These are phyloP conservation scores for Lactuca sativa DNA, from an alignment of 129 eudicot genomes.

Conservation along the genomic window DNA sequence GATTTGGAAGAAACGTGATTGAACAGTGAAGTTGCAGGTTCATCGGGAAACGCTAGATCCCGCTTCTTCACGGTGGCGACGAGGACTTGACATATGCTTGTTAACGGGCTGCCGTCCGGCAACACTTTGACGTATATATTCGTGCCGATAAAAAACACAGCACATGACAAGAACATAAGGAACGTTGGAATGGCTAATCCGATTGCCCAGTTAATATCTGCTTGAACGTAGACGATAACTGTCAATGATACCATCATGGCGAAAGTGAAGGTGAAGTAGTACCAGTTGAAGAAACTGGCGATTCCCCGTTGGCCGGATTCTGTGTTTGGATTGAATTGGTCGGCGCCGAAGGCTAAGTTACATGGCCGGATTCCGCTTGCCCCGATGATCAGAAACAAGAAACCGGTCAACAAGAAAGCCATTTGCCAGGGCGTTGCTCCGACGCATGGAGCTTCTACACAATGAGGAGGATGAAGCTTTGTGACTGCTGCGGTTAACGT, in stretches of 20 bases:
- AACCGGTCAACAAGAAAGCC: constrained; percentile 38
- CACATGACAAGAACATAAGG: constrained; percentile 50
- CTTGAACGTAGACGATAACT: constrained; percentile 45
- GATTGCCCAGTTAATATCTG: constrained; percentile 46
- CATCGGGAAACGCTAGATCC: constrained; percentile 33
- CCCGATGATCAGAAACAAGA: constrained; percentile 37
- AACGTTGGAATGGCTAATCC: constrained; percentile 47
- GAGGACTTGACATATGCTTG: constrained; percentile 39
- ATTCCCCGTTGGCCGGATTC: constrained; percentile 49
- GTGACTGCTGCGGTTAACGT: constrained; percentile 50
- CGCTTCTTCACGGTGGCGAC: constrained; percentile 46
- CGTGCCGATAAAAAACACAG: constrained; percentile 43
- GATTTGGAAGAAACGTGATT: constrained; percentile 34
- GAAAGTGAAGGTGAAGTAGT: constrained; percentile 54
- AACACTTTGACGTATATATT: constrained; percentile 42
- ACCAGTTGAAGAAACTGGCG: constrained; percentile 59
- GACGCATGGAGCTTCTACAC: constrained; percentile 32
- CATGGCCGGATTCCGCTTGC: constrained; percentile 58
- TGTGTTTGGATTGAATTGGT: constrained; percentile 54
- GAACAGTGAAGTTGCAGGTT: constrained; percentile 34
- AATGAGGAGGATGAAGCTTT: constrained; percentile 49
- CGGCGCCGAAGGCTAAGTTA: constrained; percentile 55
- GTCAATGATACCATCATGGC: constrained; percentile 55
- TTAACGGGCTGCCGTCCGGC: constrained; percentile 50
- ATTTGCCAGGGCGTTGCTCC: constrained; percentile 51